These are phyloP conservation scores for Sphenostylis stenocarpa DNA, from an alignment of 306 rosid species.

Conservation along the genomic window DNA sequence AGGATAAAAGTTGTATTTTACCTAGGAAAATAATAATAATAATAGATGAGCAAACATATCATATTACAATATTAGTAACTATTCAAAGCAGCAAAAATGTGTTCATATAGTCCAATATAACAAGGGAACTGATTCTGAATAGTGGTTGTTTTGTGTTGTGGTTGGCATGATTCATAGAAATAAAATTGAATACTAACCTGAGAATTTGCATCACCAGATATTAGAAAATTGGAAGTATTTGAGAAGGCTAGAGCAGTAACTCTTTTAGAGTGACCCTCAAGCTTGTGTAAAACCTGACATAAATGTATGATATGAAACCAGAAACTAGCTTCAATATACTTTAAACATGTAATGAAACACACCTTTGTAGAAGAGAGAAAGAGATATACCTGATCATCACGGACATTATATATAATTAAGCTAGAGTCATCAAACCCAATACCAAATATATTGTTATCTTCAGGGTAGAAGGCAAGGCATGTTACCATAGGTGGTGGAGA, in stretches of 20 bases:
- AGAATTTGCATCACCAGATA: constrained; percentile 39
- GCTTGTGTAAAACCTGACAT: constrained; percentile 2
- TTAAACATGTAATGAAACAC: neutral
- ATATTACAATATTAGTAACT: too few species aligned
- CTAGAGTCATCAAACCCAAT: constrained; percentile 41
- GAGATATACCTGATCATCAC: neutral
- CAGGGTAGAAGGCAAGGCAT: constrained; percentile 37
- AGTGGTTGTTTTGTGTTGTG: neutral
- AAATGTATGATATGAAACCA: neutral
- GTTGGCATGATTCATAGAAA: neutral
- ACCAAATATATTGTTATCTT: constrained; percentile 37
- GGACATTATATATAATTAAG: constrained; percentile 26
- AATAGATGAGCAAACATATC: too few species aligned
- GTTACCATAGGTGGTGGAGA: constrained; percentile 49
- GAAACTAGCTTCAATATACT: neutral
- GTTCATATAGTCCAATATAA: too few species aligned
- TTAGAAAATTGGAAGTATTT: constrained; percentile 25
- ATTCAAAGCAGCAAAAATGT: too few species aligned
- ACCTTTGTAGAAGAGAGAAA: neutral
- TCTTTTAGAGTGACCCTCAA: constrained; percentile 38
- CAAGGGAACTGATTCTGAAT: too few species aligned
- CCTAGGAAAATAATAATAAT: too few species aligned
- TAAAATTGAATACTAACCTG: constrained; percentile 4
- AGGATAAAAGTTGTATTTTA: too few species aligned
- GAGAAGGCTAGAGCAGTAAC: constrained; percentile 53